Evolutionary conservation across 768 basidiomycete genomes (phyloP).

Genomic region (Kwoniella bestiolae): DNA sequence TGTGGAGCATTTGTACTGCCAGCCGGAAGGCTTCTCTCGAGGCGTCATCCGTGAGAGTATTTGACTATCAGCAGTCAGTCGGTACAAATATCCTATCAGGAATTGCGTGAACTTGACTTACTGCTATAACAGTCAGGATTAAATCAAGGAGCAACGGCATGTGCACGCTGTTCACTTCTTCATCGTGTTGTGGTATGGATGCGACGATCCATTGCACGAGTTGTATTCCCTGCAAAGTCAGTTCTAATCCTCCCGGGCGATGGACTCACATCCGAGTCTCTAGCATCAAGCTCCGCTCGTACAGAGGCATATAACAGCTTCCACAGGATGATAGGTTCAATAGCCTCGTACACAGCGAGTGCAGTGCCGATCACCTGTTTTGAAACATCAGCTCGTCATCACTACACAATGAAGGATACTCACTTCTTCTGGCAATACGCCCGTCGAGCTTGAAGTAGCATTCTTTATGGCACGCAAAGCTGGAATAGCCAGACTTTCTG

Average conservation of each 20-base stretch:
- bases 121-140: conserved; percentile 68
- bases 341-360: conserved; percentile 76
- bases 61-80: conserved; percentile 1
- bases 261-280: conserved; percentile 15
- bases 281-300: conserved; percentile 25
- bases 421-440: conserved; percentile 61
- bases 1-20: not conserved
- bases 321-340: conserved; percentile 86
- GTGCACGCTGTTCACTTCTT: conserved; percentile 80
- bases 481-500: conserved; percentile 77
- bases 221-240: conserved; percentile 56
- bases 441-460: conserved; percentile 52
- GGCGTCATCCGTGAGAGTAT: conserved; percentile 1
- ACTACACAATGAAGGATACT: conserved; percentile 26
- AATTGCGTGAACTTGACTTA: conserved; percentile 56
- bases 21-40: not conserved
- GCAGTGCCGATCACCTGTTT: conserved; percentile 76
- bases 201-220: conserved; percentile 74
- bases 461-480: conserved; percentile 72
- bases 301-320: conserved; percentile 66
- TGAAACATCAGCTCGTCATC: not conserved
- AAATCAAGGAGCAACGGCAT: conserved; percentile 77
- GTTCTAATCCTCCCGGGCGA: not conserved
- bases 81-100: not conserved
- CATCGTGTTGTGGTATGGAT: conserved; percentile 78